Conservation (phyloP, 73 alveolate genomes). For the Urostyla sp. region DNA sequence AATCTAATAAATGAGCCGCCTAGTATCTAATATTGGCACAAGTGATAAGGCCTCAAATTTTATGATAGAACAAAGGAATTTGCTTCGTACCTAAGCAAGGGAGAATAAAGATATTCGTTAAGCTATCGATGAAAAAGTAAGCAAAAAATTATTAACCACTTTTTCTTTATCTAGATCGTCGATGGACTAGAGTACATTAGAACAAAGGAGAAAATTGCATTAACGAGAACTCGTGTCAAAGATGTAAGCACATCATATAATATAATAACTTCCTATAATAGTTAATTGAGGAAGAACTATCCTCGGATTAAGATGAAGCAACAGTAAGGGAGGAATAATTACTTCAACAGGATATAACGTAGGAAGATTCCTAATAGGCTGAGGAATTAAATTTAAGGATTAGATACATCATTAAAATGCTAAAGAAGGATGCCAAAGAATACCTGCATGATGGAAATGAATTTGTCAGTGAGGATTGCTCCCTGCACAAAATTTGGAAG, state of each 20-base stretch:
- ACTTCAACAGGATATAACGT: neutral
- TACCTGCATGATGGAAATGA: neutral
- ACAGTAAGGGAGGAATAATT: constrained; percentile 13
- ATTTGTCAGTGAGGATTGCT: neutral
- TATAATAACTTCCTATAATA: neutral
- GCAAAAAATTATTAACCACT: neutral
- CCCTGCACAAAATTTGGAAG: constrained; percentile 4
- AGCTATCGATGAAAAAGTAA: constrained; percentile 51
- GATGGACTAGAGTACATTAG: constrained; percentile 56
- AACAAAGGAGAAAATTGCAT: constrained; percentile 45
- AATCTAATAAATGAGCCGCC: constrained; percentile 24
- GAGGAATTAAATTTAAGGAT: constrained; percentile 21
- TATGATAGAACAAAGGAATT: constrained; percentile 35
- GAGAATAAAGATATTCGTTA: constrained; percentile 35
- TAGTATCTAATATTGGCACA: constrained; percentile 31
- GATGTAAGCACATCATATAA: constrained; percentile 1
- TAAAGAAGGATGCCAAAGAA: constrained; percentile 32
- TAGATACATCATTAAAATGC: neutral
- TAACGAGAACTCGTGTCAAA: constrained; percentile 35
- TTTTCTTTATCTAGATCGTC: constrained; percentile 44
- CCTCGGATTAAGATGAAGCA: neutral
- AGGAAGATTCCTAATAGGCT: constrained; percentile 53
- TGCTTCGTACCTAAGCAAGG: constrained; percentile 14
- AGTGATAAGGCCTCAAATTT: constrained; percentile 51
- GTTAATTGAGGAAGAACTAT: constrained; percentile 36